Evolutionary conservation across 306 rosid genomes (phyloP).

Genomic region (Dryas alaskensis): DNA sequence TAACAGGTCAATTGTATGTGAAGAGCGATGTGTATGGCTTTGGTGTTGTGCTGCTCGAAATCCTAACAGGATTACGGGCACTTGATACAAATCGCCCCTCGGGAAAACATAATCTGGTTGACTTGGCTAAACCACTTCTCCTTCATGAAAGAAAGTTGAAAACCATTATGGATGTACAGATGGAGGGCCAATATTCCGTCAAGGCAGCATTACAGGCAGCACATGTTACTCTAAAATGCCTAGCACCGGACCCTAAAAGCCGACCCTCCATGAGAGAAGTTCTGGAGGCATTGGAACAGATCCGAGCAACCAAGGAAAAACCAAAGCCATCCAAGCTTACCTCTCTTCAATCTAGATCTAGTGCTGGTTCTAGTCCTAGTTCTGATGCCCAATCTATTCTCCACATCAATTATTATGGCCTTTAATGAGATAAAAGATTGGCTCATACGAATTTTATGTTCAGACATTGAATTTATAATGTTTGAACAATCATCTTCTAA

Average conservation of each 20-base stretch:
- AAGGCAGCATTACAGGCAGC: conserved; percentile 53
- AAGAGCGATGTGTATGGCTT: conserved; percentile 81
- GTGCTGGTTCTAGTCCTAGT: too few relatives aligned
- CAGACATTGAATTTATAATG: neutral
- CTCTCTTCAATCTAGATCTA: conserved; percentile 2
- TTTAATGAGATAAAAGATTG: conserved; percentile 9
- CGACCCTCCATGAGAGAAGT: conserved; percentile 88
- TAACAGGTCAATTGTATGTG: conserved; percentile 68
- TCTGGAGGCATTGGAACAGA: conserved; percentile 50
- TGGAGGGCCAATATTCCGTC: conserved; percentile 67
- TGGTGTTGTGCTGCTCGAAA: conserved; percentile 76
- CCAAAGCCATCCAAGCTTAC: conserved; percentile 30
- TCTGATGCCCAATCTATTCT: conserved; percentile 1
- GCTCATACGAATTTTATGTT: neutral
- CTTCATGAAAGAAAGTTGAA: conserved; percentile 40
- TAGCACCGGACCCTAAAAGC: conserved; percentile 46
- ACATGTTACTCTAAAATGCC: conserved; percentile 57
- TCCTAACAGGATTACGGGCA: conserved; percentile 62
- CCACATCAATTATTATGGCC: neutral
- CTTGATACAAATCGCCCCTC: conserved; percentile 37
- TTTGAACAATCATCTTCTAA: conserved; percentile 10
- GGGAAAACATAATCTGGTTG: conserved; percentile 55
- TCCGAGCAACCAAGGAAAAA: conserved; percentile 40
- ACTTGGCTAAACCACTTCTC: conserved; percentile 65
- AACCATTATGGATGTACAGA: conserved; percentile 46